These are phyloP conservation scores for Paraconiothyrium brasiliense DNA, from an alignment of 2,329 filamentous ascomycete species.

Conservation along the genomic window DNA sequence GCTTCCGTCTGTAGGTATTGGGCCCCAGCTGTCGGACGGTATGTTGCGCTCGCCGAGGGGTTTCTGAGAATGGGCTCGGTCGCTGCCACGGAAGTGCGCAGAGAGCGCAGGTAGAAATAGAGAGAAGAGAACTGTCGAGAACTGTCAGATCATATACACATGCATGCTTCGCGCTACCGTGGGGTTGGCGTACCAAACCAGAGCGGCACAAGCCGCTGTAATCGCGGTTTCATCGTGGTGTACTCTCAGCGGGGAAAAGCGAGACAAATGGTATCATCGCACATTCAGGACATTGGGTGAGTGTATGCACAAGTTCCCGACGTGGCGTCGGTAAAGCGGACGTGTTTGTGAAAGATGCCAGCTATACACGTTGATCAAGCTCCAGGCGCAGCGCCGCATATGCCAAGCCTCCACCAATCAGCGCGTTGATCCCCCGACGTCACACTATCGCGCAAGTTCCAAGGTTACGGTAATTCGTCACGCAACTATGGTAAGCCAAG, in stretches of 20 bases:
- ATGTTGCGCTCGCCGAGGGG: slow-evolving; percentile 29
- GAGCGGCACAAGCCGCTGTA: slow-evolving; percentile 49
- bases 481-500: slow-evolving; percentile 1
- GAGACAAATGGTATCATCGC: slow-evolving; percentile 39
- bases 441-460: slow-evolving; percentile 9
- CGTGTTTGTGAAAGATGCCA: slow-evolving; percentile 45
- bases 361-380: slow-evolving; percentile 38
- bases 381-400: slow-evolving; percentile 25
- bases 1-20: slow-evolving; percentile 23
- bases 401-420: slow-evolving; percentile 42
- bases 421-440: slow-evolving; percentile 13
- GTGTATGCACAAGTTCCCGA: slow-evolving; percentile 25
- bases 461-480: not conserved
- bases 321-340: slow-evolving; percentile 26
- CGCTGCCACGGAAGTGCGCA: slow-evolving; percentile 35
- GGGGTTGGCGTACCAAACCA: slow-evolving; percentile 39
- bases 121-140: slow-evolving; percentile 41
- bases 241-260: slow-evolving; percentile 23
- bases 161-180: slow-evolving; percentile 4
- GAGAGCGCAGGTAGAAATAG: slow-evolving; percentile 38
- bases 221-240: slow-evolving; percentile 46
- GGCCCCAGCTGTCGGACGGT: slow-evolving; percentile 29
- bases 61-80: slow-evolving; percentile 35
- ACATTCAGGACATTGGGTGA: slow-evolving; percentile 31
- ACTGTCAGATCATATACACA: slow-evolving; percentile 27